Conservation (phyloP, 2,329 filamentous ascomycete genomes). For the Cytospora paraplurivora region DNA sequence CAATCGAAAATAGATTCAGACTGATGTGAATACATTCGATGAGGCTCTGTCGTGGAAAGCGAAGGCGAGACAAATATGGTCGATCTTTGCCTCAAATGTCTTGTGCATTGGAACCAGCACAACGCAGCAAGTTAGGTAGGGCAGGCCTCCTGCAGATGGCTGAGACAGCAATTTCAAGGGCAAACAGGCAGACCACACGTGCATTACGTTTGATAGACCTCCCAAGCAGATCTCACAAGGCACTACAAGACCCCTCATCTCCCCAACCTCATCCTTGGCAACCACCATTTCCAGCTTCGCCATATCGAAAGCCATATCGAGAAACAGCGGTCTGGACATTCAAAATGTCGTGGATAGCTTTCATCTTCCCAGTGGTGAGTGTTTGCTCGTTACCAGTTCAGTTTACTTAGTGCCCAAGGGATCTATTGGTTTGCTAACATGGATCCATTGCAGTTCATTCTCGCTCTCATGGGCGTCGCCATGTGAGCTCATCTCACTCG, state of each 20-base stretch:
- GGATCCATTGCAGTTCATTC: slow-evolving; percentile 28
- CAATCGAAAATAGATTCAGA: background rate
- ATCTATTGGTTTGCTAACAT: background rate
- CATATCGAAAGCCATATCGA: background rate
- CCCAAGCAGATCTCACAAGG: background rate
- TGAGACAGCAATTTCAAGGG: background rate
- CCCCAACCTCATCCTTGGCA: background rate
- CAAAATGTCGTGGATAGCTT: slow-evolving; percentile 13
- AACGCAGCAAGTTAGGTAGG: background rate
- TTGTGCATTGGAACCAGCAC: no score
- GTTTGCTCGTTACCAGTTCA: background rate
- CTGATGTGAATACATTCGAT: no score
- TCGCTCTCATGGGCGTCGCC: slow-evolving; percentile 32
- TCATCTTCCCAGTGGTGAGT: slow-evolving; percentile 16
- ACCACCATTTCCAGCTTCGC: background rate
- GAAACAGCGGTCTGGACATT: background rate
- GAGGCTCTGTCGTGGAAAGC: no score
- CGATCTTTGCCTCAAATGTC: no score
- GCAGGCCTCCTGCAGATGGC: slow-evolving; percentile 15
- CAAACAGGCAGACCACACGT: slow-evolving; percentile 1
- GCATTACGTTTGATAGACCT: background rate
- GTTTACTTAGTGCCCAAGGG: no score
- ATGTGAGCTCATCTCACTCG: slow-evolving; percentile 26
- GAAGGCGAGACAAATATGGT: no score
- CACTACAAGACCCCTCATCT: slow-evolving; percentile 10